Base-by-base conservation (phyloP, 202 grass and related monocot species). In the Elaeis oleifera region DNA sequence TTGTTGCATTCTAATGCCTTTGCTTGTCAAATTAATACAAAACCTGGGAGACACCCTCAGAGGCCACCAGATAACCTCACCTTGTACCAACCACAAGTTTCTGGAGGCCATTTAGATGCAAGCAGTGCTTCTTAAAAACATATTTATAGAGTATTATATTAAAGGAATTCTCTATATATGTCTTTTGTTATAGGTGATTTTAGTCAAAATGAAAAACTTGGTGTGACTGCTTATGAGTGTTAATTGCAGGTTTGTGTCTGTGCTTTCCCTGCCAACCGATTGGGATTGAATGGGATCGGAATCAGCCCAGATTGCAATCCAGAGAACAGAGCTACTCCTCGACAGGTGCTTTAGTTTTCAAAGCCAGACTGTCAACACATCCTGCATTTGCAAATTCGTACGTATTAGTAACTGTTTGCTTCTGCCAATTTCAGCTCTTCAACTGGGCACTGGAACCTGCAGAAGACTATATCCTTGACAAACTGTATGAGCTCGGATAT, bases 401-500 rank as follows among this genome's bases (percentile, higher is more conserved):
- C 36, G 1, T 44, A 44, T 14, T 3, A 44, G 9, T 44, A 44
- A 44, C 36, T 71, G 25, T 56, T 31, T 17, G 2, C 36, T 56
- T 56, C 5, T 71, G 54, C 51, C 50, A 63, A 76, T 70, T 79
- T 15, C 79, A 96, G 91, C 78, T 90, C n/a, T 96, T 96, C 72
- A 96, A 85, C 66, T 96, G 87, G 91, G 87, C 91, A 59, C 75
- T 96, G 70, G 91, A 96, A 61, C 91, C 91, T 49, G 91, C 91
- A 16, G 84, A 83, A 64, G 87, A 90, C 71, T 63, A 83, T 58
- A 76, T 88, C 68, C 86, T 90, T 0, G 87, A 88, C 23, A 85
- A 78, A 74, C 64, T 96, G 27, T 90, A 76, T 2, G 81, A 96
- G 59, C 76, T 83, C 55, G 91, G 91, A 51, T 96, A 96, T 67